phyloP scores from a whole-genome alignment of 139 green algal genomes.

The Chlamydomonas sphaeroides region DNA sequence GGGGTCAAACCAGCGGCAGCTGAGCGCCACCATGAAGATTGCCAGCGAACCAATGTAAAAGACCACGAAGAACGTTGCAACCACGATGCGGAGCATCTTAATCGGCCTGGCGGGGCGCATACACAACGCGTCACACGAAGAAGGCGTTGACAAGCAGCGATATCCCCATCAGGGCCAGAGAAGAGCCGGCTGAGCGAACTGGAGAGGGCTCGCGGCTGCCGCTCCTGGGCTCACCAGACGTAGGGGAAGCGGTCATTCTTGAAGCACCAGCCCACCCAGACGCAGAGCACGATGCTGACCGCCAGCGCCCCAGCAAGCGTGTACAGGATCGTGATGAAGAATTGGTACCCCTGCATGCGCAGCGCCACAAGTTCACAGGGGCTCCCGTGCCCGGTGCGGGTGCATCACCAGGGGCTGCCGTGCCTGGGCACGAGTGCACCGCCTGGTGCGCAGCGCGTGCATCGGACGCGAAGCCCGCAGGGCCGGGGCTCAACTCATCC shows the following conservation, averaged over 20 bases:
- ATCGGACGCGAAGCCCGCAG: too few species aligned
- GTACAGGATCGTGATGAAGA: conserved; percentile 48
- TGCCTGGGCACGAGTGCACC: too few species aligned
- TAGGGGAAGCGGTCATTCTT: conserved; percentile 50
- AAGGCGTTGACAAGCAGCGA: too few species aligned
- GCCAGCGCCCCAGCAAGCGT: conserved; percentile 1
- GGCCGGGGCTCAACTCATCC: too few species aligned
- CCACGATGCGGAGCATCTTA: conserved; percentile 55
- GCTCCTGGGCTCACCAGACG: conserved; percentile 44
- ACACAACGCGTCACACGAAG: too few species aligned
- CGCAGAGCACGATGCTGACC: conserved; percentile 30
- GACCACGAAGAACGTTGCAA: conserved; percentile 53
- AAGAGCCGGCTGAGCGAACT: neutral
- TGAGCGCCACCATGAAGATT: conserved; percentile 47
- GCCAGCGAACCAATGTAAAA: conserved; percentile 57
- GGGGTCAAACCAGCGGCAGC: conserved; percentile 49
- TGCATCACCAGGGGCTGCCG: too few species aligned
- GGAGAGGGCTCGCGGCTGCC: too few species aligned
- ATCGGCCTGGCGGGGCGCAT: too few species aligned
- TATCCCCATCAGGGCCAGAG: too few species aligned
- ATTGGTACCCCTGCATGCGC: conserved; percentile 44
- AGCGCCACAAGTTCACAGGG: too few species aligned
- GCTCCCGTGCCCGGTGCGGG: too few species aligned
- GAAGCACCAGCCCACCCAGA: conserved; percentile 53
- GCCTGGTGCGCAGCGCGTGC: too few species aligned